Percentiles rank a stretch among this genome's conserved stretches.
phyloP scores from a whole-genome alignment of 73 alveolate genomes.

The Halteria grandinella region DNA sequence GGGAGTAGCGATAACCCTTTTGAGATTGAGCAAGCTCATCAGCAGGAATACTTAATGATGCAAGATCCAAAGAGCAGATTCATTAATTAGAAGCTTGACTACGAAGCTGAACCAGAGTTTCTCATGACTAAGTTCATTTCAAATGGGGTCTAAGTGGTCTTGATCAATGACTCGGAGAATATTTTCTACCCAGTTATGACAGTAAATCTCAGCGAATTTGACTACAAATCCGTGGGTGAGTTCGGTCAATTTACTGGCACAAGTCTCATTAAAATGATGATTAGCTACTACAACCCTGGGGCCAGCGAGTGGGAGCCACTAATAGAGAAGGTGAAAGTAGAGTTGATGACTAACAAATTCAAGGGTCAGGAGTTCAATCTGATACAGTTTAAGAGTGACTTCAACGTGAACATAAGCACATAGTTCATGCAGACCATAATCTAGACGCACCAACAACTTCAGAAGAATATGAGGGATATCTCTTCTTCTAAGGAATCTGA shows the following conservation, averaged over 20 bases:
- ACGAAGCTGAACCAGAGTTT: no score
- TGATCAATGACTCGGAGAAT: slow-evolving; percentile 47
- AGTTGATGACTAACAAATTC: slow-evolving; percentile 7
- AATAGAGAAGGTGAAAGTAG: slow-evolving; percentile 18
- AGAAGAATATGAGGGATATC: no score
- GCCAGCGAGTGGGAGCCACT: slow-evolving; percentile 72
- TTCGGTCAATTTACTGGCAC: slow-evolving; percentile 28
- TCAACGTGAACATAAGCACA: slow-evolving; percentile 9
- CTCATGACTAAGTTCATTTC: slow-evolving; percentile 6
- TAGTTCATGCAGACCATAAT: slow-evolving; percentile 9
- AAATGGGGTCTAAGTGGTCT: slow-evolving; percentile 38
- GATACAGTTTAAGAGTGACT: slow-evolving; percentile 8
- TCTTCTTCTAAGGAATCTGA: no score
- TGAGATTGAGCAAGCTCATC: no score
- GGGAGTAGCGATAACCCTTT: no score
- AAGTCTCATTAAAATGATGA: slow-evolving; percentile 20
- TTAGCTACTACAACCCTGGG: slow-evolving; percentile 42
- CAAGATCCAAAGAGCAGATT: no score
- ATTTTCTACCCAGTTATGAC: slow-evolving; percentile 57
- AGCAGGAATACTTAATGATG: no score
- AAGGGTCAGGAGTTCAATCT: not conserved
- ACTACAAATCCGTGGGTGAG: slow-evolving; percentile 24
- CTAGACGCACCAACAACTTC: not conserved
- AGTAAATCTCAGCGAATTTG: slow-evolving; percentile 38
- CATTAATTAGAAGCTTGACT: no score